phyloP scores from a whole-genome alignment of 495 filamentous ascomycete species.

The Penicillium soppii region DNA sequence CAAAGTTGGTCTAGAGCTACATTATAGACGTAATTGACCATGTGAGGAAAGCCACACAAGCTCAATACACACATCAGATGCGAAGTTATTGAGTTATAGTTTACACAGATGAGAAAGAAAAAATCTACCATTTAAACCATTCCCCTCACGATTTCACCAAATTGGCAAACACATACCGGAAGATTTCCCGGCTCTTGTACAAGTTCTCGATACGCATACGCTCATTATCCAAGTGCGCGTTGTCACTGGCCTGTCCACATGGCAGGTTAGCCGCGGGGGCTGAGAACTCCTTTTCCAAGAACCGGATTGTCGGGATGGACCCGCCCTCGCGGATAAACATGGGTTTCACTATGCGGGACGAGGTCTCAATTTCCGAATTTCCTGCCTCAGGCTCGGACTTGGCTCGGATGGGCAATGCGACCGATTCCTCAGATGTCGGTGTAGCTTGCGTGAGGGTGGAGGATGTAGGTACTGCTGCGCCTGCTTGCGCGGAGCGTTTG shows the following conservation, averaged over 20 bases:
- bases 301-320: constrained; percentile 88
- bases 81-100: neutral
- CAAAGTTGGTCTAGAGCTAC: neutral
- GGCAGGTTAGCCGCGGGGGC: constrained; percentile 92
- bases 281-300: constrained; percentile 90
- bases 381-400: constrained; percentile 10
- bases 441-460: constrained; percentile 54
- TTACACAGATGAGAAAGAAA: constrained; percentile 7
- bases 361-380: neutral
- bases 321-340: constrained; percentile 96
- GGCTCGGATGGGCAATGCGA: constrained; percentile 20
- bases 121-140: neutral
- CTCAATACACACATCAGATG: neutral
- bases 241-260: constrained; percentile 92
- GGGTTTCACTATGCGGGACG: constrained; percentile 28
- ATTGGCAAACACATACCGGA: constrained; percentile 77
- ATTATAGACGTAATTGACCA: neutral
- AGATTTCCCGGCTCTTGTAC: constrained; percentile 88
- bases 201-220: constrained; percentile 81
- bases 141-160: constrained; percentile 48
- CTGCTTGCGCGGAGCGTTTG: constrained; percentile 34
- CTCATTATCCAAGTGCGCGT: constrained; percentile 94
- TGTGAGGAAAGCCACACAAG: neutral
- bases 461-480: constrained; percentile 53
- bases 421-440: constrained; percentile 19